phyloP scores from a whole-genome alignment of 2,329 filamentous ascomycete species.

The Colletotrichum plurivorum region DNA sequence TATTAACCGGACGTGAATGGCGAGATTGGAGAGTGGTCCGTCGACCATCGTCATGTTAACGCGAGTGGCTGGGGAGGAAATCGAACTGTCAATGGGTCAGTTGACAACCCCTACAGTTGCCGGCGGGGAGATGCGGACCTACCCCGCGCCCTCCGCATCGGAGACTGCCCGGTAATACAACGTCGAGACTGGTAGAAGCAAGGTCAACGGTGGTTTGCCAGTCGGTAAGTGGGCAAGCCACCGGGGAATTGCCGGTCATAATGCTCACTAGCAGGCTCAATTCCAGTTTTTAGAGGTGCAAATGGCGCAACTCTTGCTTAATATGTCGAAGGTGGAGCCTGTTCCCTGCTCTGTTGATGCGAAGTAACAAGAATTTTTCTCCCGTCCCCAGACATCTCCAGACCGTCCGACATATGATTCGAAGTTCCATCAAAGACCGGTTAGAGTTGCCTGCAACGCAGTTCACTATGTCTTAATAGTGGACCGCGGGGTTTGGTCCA shows the following conservation, averaged over 20 bases:
- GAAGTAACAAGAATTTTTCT: too few relatives aligned
- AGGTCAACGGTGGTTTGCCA: neutral
- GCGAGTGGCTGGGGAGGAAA: neutral
- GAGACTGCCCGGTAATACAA: conserved; percentile 18
- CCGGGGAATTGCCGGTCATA: conserved; percentile 3
- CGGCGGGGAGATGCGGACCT: conserved; percentile 6
- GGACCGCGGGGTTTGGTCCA: too few relatives aligned
- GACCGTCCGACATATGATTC: too few relatives aligned
- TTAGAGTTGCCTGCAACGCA: too few relatives aligned
- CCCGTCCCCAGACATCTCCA: too few relatives aligned
- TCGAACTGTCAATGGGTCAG: neutral
- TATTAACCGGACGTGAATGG: conserved; percentile 3
- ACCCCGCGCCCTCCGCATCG: conserved; percentile 36
- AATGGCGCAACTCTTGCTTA: conserved; percentile 21
- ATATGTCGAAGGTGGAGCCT: too few relatives aligned
- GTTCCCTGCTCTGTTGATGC: too few relatives aligned
- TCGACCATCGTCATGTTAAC: conserved; percentile 3
- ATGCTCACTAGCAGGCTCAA: neutral
- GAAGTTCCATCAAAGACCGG: too few relatives aligned
- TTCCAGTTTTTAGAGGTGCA: neutral
- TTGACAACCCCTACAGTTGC: neutral
- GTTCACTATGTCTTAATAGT: too few relatives aligned
- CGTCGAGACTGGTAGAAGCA: neutral
- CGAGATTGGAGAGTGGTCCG: conserved; percentile 6
- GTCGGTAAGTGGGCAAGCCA: neutral